A percentile compares a stretch with the other conserved stretches of the same genome.
Evolutionary conservation across 495 filamentous ascomycete species (phyloP).

Genomic region (Aspergillus bertholletiae): DNA sequence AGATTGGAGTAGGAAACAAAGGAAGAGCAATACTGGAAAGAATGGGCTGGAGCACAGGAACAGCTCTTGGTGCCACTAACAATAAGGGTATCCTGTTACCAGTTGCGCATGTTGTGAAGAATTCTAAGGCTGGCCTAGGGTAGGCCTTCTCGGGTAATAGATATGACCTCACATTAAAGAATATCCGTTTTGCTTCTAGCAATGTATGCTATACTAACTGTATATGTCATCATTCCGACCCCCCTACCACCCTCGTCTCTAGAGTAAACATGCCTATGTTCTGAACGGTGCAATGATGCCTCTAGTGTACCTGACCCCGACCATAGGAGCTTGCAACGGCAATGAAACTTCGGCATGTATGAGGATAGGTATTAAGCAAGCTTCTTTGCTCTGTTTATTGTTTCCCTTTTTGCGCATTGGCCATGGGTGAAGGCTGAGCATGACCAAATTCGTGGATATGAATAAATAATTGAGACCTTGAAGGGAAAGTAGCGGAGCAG

Average conservation of each 20-base stretch:
- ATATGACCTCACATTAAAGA: background rate
- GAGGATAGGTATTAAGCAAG: background rate
- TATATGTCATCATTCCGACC: too few species aligned
- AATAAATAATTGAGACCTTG: constrained; percentile 67
- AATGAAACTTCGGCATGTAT: background rate
- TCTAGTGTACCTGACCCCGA: too few species aligned
- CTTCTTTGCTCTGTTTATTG: background rate
- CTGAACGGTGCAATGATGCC: too few species aligned
- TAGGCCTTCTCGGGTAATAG: constrained; percentile 30
- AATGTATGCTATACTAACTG: too few species aligned
- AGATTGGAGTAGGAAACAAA: constrained; percentile 77
- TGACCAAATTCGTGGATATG: constrained; percentile 67
- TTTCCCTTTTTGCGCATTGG: constrained; percentile 25
- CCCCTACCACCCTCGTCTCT: too few species aligned
- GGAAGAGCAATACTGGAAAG: constrained; percentile 90
- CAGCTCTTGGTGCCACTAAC: constrained; percentile 73
- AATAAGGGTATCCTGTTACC: constrained; percentile 88
- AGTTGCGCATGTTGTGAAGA: constrained; percentile 84
- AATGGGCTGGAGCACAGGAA: constrained; percentile 94
- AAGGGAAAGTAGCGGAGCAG: constrained; percentile 61
- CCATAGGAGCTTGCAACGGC: background rate
- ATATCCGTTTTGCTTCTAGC: too few species aligned
- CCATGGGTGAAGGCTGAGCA: constrained; percentile 38
- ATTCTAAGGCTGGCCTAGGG: constrained; percentile 77
- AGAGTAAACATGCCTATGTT: too few species aligned